phyloP scores from a whole-genome alignment of 2,329 filamentous ascomycete species.

The Mycosphaerella sp. region DNA sequence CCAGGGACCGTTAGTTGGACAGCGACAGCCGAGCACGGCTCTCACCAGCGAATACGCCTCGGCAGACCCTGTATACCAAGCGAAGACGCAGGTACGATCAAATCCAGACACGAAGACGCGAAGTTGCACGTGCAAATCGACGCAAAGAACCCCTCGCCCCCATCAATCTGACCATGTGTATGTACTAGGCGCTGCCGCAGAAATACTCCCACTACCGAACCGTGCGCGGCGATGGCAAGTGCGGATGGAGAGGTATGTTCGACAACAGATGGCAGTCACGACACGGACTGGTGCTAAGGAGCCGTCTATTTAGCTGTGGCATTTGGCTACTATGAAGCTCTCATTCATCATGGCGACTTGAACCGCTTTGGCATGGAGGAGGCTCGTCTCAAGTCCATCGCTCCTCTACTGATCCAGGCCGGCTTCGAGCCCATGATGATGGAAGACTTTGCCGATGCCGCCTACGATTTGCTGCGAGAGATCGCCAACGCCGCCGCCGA shows the following conservation, averaged over 20 bases:
- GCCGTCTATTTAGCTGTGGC: constrained; percentile 61
- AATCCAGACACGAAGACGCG: neutral
- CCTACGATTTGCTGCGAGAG: constrained; percentile 59
- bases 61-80: constrained; percentile 75
- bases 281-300: constrained; percentile 12
- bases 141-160: neutral
- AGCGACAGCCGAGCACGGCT: constrained; percentile 65
- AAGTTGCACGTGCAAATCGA: constrained; percentile 4
- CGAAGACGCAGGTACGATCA: constrained; percentile 75
- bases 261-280: constrained; percentile 10
- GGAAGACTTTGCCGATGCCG: constrained; percentile 78
- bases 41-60: constrained; percentile 83
- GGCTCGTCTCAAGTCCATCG: constrained; percentile 63
- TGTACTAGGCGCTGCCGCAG: constrained; percentile 62
- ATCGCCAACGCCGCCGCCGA: constrained; percentile 49
- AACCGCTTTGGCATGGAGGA: constrained; percentile 63
- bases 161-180: neutral
- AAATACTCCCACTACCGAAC: constrained; percentile 84
- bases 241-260: constrained; percentile 87
- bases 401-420: constrained; percentile 60
- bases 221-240: constrained; percentile 88
- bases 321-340: constrained; percentile 85
- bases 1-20: constrained; percentile 77
- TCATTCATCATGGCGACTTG: constrained; percentile 61
- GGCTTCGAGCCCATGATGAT: constrained; percentile 64